phyloP scores from a whole-genome alignment of 2,329 filamentous ascomycete species.

The Rutstroemia sydowiana region DNA sequence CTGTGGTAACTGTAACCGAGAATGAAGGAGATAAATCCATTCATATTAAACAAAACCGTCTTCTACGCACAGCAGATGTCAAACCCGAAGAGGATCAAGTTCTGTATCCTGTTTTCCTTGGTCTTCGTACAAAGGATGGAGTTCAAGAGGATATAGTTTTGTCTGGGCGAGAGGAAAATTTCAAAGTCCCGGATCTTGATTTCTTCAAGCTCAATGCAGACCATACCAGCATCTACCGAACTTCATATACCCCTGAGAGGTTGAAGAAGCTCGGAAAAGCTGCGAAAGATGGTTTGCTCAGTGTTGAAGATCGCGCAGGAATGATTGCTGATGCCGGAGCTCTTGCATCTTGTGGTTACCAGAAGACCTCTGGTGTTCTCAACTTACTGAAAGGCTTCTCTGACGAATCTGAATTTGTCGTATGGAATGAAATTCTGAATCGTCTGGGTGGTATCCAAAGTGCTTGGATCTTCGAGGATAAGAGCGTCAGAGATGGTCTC shows the following conservation, averaged over 20 bases:
- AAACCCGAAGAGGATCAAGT: constrained; percentile 87
- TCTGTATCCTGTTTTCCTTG: constrained; percentile 83
- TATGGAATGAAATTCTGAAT: constrained; percentile 87
- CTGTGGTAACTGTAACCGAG: constrained; percentile 81
- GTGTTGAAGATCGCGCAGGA: constrained; percentile 84
- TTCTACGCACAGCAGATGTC: constrained; percentile 85
- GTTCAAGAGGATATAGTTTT: constrained; percentile 71
- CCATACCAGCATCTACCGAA: constrained; percentile 87
- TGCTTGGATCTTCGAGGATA: constrained; percentile 84
- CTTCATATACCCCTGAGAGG: constrained; percentile 75
- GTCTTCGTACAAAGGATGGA: constrained; percentile 75
- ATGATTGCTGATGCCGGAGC: constrained; percentile 93
- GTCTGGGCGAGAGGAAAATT: constrained; percentile 61
- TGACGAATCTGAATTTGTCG: constrained; percentile 79
- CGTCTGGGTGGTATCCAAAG: constrained; percentile 71
- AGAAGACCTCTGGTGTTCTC: constrained; percentile 84
- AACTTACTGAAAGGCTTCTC: constrained; percentile 82
- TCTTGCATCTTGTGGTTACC: constrained; percentile 81
- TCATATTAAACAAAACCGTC: constrained; percentile 88
- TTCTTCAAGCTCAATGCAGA: constrained; percentile 98
- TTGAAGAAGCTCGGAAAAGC: constrained; percentile 82
- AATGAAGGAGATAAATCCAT: constrained; percentile 64
- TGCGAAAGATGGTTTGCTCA: constrained; percentile 71
- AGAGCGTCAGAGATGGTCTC: constrained; percentile 64
- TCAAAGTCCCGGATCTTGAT: constrained; percentile 70